Base-by-base conservation (phyloP, 768 basidiomycete genomes). In the Leccinum sublutescens region DNA sequence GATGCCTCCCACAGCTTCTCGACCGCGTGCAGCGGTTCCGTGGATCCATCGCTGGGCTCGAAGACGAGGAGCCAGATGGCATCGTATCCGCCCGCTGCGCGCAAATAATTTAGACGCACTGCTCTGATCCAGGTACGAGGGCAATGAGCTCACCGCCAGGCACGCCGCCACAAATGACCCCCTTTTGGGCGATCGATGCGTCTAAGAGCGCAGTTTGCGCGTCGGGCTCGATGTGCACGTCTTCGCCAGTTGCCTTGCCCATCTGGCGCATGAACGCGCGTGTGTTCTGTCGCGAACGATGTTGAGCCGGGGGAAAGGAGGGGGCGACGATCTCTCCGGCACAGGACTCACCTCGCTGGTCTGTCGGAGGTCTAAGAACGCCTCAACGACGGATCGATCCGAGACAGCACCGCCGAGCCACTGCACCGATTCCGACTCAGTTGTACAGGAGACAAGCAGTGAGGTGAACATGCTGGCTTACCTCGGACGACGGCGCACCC, bases 31-130 rank as follows among this genome's bases (percentile, higher is more conserved):
- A 84, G 69, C 3, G 91, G 85, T 64, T 81, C 76, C 60, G 80
- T 76, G 9, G 79, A 74, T 45, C 76, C 74, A 51, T 75, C 73
- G 61, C 76, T 65, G 38, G 85, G 81, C 50, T 89, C 87, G 66
- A 89, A 82, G n/a, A 95, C 84, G 15, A 99, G 83, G 5, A 99
- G 78, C 93, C 95, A 98, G 59, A 98, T 84, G 7, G 97, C 97
- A 70, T 99, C 97, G 73, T 91, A 98, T 2, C 97, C 97, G 10
- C 97, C 97, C 54, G 97, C 97, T 98, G 64, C 55, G 36, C 25
- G 43, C 10, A 48, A 8, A 63, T 45, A 63, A 55, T 34, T 55
- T 11, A 51, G 45, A n/a, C 10, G 3, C 7, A 2, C 1, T 23
- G 47, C 47, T 25, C 29, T 1, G 4, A 38, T 14, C 6, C 40